Evolutionary conservation across 2,329 filamentous ascomycete species (phyloP).

Genomic region (Neofusicoccum cordaticola): DNA sequence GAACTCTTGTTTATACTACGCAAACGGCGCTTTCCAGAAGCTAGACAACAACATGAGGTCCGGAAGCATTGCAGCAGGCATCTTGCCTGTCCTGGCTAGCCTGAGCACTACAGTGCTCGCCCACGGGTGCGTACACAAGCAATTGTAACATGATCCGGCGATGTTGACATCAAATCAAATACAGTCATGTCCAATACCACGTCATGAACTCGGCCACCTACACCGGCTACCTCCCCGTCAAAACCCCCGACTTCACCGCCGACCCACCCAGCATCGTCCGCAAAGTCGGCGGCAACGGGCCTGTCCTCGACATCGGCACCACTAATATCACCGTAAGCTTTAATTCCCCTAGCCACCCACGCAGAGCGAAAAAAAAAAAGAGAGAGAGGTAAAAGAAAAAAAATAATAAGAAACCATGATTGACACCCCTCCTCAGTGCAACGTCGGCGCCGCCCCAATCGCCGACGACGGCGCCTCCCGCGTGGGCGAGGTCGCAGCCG

Average conservation of each 20-base stretch:
- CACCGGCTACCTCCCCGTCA: constrained; percentile 8
- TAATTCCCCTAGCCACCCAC: no score
- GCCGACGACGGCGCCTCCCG: constrained; percentile 25
- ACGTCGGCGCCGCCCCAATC: neutral
- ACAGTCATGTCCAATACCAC: constrained; percentile 6
- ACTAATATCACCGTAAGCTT: neutral
- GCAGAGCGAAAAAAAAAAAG: no score
- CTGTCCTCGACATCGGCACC: neutral
- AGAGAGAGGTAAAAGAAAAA: neutral
- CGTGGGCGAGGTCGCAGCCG: constrained; percentile 29
- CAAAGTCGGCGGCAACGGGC: constrained; percentile 5
- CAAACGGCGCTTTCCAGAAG: neutral
- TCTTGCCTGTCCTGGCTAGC: constrained; percentile 9
- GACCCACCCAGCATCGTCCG: constrained; percentile 7
- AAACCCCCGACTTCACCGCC: constrained; percentile 4
- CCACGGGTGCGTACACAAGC: neutral
- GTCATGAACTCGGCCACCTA: constrained; percentile 15
- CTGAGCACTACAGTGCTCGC: neutral
- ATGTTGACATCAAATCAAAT: no score
- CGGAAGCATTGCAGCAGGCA: neutral
- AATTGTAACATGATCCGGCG: neutral
- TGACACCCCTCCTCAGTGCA: neutral
- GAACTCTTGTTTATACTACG: neutral
- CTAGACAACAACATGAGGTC: neutral
- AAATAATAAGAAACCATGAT: neutral